Conservation (phyloP, 2,329 filamentous ascomycete species). For the Stagonosporopsis tanaceti region DNA sequence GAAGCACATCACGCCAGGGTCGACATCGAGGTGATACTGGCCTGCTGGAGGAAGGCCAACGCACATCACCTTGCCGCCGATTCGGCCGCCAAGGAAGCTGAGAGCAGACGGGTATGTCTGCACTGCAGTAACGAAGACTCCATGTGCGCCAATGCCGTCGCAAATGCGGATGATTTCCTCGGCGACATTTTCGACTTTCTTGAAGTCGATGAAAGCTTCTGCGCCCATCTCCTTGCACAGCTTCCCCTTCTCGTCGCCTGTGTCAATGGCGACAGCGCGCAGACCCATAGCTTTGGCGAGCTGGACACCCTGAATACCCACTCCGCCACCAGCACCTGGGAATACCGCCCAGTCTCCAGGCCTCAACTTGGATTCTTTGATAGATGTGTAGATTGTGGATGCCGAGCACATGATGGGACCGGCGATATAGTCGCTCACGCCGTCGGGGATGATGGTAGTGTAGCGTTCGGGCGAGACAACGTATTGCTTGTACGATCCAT, state of each 20-base stretch:
- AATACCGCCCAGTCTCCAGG: slow-evolving; percentile 65
- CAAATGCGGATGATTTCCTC: slow-evolving; percentile 44
- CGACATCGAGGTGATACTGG: slow-evolving; percentile 41
- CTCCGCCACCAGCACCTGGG: slow-evolving; percentile 63
- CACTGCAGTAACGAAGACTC: slow-evolving; percentile 50
- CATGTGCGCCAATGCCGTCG: slow-evolving; percentile 50
- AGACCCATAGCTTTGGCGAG: slow-evolving; percentile 52
- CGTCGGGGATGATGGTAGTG: slow-evolving; percentile 63
- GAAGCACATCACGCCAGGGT: slow-evolving; percentile 47
- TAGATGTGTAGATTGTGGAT: slow-evolving; percentile 65
- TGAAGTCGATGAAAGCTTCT: slow-evolving; percentile 51
- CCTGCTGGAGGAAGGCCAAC: slow-evolving; percentile 54
- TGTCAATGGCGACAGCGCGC: slow-evolving; percentile 48
- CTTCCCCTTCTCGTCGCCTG: slow-evolving; percentile 46
- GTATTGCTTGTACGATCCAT: slow-evolving; percentile 67
- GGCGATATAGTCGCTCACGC: slow-evolving; percentile 63
- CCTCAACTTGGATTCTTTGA: slow-evolving; percentile 60
- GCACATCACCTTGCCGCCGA: slow-evolving; percentile 63
- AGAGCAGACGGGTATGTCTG: slow-evolving; percentile 42
- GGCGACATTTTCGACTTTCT: slow-evolving; percentile 42
- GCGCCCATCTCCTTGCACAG: slow-evolving; percentile 46
- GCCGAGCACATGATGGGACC: slow-evolving; percentile 69
- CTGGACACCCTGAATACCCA: slow-evolving; percentile 66
- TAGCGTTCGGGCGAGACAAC: slow-evolving; percentile 64
- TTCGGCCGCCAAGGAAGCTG: slow-evolving; percentile 52